Base-by-base conservation (phyloP, 805 yeast genomes). In the Candida fluviatilis region DNA sequence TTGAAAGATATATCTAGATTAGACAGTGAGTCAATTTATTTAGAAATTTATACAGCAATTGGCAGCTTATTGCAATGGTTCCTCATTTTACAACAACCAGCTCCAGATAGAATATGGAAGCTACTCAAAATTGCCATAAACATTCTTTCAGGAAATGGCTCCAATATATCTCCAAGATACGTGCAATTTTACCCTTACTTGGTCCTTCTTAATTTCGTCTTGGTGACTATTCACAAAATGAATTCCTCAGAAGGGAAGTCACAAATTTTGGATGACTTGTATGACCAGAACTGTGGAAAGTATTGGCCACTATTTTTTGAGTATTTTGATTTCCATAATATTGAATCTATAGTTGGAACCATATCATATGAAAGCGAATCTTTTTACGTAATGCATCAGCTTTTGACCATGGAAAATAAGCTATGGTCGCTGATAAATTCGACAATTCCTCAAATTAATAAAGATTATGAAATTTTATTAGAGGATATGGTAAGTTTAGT, bases 1-100 rank as follows among this genome's bases (percentile, higher is more conserved):
- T 15, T 63, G 16, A 37, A 38, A 6, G 37, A 26, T 7, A 11
- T 31, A 4, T 34, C 35, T 11, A 14, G 14, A 16, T 15, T 33
- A 8, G 7, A 24, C 5, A 15, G 18, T 18, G 30, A 38, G 1
- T 16, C 18, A 5, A n/a, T 35, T 2, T 31, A 24, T 2, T 27
- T 38, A 1, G 57, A 53, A n/a, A 25, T 56, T 3, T 49, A 50
- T 16, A 36, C 41, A 1, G 51, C 59, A 2, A 28, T 62, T 2
- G 45, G 45, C 19, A 46, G 44, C 0, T 29, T 66, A 6, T 43
- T 62, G 4, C 46, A 51, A 28, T 67, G 72, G 72, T 35, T 43
- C 23, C 46, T 67, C 16, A 57, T 62, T 12, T 17, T 55, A 2
- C 69, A 65, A 32, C 56, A 57, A 27, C 35, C 45, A 4, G 59